Evolutionary conservation across 345 rosid genomes (phyloP).

Genomic region (Populus nigra): DNA sequence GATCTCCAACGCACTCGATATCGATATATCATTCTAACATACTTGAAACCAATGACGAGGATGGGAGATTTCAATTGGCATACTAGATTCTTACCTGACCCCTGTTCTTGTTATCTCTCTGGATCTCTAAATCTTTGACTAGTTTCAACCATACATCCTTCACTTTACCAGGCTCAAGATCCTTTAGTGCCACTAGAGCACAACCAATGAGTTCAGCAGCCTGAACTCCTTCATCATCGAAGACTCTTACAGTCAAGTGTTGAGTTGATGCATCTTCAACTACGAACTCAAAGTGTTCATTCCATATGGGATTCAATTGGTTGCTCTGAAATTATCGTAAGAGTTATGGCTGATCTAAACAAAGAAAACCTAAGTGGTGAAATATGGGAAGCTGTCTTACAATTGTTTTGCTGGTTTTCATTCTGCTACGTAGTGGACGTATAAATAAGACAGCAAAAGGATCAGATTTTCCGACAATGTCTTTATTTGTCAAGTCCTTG

Average conservation of each 20-base stretch:
- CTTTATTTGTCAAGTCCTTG: slow-evolving; percentile 77
- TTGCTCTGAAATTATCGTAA: slow-evolving; percentile 48
- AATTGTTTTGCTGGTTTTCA: slow-evolving; percentile 68
- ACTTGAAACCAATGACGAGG: too few species aligned
- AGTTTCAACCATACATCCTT: slow-evolving; percentile 78
- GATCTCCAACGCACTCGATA: too few species aligned
- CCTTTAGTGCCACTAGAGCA: slow-evolving; percentile 55
- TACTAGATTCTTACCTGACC: slow-evolving; percentile 55
- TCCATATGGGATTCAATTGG: slow-evolving; percentile 85
- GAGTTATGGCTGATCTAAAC: slow-evolving; percentile 2
- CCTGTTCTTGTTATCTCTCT: slow-evolving; percentile 79
- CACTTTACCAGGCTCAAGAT: slow-evolving; percentile 79
- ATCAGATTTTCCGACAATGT: slow-evolving; percentile 88
- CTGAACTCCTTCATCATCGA: slow-evolving; percentile 84
- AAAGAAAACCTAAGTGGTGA: background rate
- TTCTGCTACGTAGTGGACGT: slow-evolving; percentile 73
- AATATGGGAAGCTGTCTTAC: slow-evolving; percentile 36
- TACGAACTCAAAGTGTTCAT: slow-evolving; percentile 78
- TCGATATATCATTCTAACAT: too few species aligned
- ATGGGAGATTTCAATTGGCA: background rate
- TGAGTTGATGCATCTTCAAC: slow-evolving; percentile 82
- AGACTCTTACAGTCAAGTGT: slow-evolving; percentile 67
- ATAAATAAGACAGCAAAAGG: slow-evolving; percentile 71
- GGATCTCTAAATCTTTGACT: slow-evolving; percentile 78
- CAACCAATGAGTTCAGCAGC: slow-evolving; percentile 77